phyloP scores from a whole-genome alignment of 129 eudicot species.

The Ambrosia trifida region DNA sequence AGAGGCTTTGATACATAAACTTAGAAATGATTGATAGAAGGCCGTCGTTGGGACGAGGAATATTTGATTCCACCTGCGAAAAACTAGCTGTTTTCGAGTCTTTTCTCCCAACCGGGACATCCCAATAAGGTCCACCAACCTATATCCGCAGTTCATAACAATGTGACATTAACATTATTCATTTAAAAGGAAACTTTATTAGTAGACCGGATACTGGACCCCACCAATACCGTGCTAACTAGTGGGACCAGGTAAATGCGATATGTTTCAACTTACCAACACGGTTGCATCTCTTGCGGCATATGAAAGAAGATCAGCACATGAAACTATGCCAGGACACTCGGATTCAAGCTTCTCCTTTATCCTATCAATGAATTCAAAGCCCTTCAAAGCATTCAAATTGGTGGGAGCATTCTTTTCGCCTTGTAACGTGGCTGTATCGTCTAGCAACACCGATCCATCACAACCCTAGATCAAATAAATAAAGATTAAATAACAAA shows the following conservation, averaged over 20 bases:
- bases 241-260: not conserved
- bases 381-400: slow-evolving; percentile 63
- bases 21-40: slow-evolving; percentile 68
- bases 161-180: not conserved
- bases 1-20: slow-evolving; percentile 70
- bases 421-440: slow-evolving; percentile 66
- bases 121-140: slow-evolving; percentile 99
- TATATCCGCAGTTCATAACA: slow-evolving; percentile 14
- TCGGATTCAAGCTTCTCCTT: slow-evolving; percentile 81
- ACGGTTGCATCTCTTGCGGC: slow-evolving; percentile 88
- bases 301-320: slow-evolving; percentile 81
- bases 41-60: slow-evolving; percentile 67
- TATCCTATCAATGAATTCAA: slow-evolving; percentile 68
- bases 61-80: slow-evolving; percentile 48
- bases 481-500: not conserved
- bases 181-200: not conserved
- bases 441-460: slow-evolving; percentile 83
- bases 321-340: slow-evolving; percentile 82
- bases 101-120: slow-evolving; percentile 76
- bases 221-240: not conserved
- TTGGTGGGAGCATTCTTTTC: slow-evolving; percentile 76
- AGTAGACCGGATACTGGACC: not conserved
- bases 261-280: slow-evolving; percentile 44
- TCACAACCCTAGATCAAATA: slow-evolving; percentile 71
- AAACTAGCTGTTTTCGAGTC: slow-evolving; percentile 67